A percentile compares a stretch with the other conserved stretches of the same genome.
These are phyloP conservation scores for Emergomyces orientalis DNA, from an alignment of 2,329 filamentous ascomycete genomes.

Conservation along the genomic window DNA sequence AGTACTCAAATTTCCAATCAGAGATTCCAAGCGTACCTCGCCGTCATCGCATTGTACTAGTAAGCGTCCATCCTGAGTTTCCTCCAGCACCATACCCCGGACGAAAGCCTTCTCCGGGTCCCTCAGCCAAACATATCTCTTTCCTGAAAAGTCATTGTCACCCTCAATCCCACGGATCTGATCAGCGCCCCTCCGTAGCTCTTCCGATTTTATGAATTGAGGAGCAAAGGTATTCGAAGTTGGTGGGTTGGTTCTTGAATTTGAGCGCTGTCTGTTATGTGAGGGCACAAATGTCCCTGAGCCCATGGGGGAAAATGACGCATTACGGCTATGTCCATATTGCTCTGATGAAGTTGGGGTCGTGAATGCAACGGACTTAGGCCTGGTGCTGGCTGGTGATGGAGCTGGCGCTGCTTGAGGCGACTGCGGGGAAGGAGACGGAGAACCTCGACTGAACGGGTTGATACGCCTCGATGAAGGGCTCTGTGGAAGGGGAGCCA, in stretches of 20 bases:
- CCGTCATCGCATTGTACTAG: conserved; percentile 92
- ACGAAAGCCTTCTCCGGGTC: conserved; percentile 82
- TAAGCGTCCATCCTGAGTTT: conserved; percentile 58
- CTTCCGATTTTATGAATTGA: conserved; percentile 86
- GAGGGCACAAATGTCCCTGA: conserved; percentile 36
- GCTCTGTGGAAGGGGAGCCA: conserved; percentile 50
- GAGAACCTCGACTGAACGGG: conserved; percentile 61
- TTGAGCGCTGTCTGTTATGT: conserved; percentile 40
- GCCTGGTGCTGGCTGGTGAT: conserved; percentile 41
- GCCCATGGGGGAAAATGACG: conserved; percentile 55
- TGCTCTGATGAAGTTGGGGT: conserved; percentile 42
- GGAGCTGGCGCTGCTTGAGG: conserved; percentile 19
- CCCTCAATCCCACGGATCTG: conserved; percentile 70
- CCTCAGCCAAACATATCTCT: conserved; percentile 94
- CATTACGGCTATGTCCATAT: conserved; percentile 56
- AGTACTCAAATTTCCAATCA: neutral
- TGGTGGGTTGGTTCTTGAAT: conserved; percentile 48
- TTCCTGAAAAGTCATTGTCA: conserved; percentile 97
- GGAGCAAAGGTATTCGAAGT: conserved; percentile 82
- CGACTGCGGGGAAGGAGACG: conserved; percentile 56
- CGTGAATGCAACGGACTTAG: conserved; percentile 66
- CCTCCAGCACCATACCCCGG: conserved; percentile 83
- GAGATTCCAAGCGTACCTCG: conserved; percentile 48
- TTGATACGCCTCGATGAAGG: conserved; percentile 68
- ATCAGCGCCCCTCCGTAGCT: conserved; percentile 52